phyloP scores from a whole-genome alignment of 257 asterid genomes.

The Handroanthus guayacan region DNA sequence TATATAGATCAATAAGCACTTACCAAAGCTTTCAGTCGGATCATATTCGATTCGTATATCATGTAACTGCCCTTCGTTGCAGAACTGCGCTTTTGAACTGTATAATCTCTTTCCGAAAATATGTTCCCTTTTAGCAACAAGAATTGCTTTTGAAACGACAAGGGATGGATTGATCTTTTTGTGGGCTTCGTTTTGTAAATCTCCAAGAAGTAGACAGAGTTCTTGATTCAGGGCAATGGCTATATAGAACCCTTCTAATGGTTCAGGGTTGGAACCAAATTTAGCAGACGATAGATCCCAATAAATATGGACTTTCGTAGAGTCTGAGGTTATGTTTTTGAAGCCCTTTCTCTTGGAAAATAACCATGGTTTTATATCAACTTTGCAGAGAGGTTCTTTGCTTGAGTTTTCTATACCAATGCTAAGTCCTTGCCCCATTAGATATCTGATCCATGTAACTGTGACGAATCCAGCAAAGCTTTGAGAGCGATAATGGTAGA shows the following conservation, averaged over 20 bases:
- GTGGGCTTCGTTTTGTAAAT: constrained; percentile 47
- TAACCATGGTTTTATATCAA: constrained; percentile 76
- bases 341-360: constrained; percentile 69
- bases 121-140: constrained; percentile 63
- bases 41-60: constrained; percentile 65
- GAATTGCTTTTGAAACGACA: constrained; percentile 40
- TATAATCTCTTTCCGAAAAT: constrained; percentile 63
- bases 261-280: constrained; percentile 75
- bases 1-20: constrained; percentile 48
- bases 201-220: constrained; percentile 61
- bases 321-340: constrained; percentile 39
- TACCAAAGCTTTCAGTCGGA: constrained; percentile 44
- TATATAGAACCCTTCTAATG: constrained; percentile 61
- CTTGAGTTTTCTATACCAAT: constrained; percentile 52
- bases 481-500: constrained; percentile 51
- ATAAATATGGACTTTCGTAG: constrained; percentile 46
- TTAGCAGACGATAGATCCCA: constrained; percentile 81
- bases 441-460: constrained; percentile 62
- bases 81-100: constrained; percentile 57
- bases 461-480: constrained; percentile 59
- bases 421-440: constrained; percentile 67
- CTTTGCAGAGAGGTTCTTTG: constrained; percentile 51
- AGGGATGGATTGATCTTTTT: constrained; percentile 46
- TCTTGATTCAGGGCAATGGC: constrained; percentile 59
- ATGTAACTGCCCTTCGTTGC: constrained; percentile 54